Conservation (phyloP, 75 land plant species). For the Larix kaempferi region DNA sequence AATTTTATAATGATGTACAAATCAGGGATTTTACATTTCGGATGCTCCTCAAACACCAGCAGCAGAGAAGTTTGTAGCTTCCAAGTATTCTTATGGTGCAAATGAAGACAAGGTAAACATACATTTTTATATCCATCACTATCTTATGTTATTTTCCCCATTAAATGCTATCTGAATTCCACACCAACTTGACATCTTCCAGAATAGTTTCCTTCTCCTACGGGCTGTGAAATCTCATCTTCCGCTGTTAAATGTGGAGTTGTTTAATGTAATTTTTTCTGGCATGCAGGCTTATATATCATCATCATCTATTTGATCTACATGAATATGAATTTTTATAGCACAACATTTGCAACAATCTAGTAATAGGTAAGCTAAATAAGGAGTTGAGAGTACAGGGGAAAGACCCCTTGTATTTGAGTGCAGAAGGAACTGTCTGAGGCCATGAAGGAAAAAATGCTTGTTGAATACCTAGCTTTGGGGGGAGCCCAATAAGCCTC, state of each 20-base stretch:
- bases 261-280: conserved; percentile 15
- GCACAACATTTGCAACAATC: background rate
- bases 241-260: background rate
- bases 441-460: conserved; percentile 88
- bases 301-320: conserved; percentile 2
- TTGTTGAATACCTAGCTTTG: conserved; percentile 87
- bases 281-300: conserved; percentile 38
- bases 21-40: no score
- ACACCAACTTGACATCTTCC: no score
- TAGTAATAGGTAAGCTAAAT: conserved; percentile 9
- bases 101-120: no score
- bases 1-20: no score
- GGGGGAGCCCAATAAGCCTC: conserved; percentile 95
- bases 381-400: conserved; percentile 9
- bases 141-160: no score
- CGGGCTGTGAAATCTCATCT: no score
- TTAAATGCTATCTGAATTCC: no score
- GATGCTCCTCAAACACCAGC: no score
- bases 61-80: no score
- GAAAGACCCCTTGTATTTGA: conserved; percentile 30
- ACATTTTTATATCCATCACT: no score
- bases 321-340: background rate
- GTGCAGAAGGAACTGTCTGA: conserved; percentile 91
- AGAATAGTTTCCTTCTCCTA: no score
- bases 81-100: no score